Evolutionary conservation across 495 filamentous ascomycete genomes (phyloP).

Genomic region (Hypoxylon lienhwacheense): DNA sequence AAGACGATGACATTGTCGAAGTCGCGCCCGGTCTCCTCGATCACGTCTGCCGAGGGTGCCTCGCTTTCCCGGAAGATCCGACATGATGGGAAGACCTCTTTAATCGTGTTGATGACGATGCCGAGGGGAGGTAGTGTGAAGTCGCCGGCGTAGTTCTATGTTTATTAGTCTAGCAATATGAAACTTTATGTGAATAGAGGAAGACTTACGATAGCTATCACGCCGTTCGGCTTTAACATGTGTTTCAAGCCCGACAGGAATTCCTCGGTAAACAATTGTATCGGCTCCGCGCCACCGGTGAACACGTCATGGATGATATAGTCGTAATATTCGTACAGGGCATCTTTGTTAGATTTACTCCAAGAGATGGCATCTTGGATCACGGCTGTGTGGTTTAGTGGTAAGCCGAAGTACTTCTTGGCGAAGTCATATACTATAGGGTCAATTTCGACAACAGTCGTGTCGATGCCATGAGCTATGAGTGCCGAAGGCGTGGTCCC

Average conservation of each 20-base stretch:
- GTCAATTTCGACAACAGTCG: slow-evolving; percentile 92
- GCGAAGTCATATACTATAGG: slow-evolving; percentile 84
- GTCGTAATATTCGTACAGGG: slow-evolving; percentile 60
- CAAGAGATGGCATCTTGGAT: slow-evolving; percentile 82
- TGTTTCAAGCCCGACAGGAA: slow-evolving; percentile 69
- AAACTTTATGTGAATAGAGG: neutral
- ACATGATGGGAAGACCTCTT: slow-evolving; percentile 72
- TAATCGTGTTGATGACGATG: slow-evolving; percentile 72
- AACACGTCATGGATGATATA: slow-evolving; percentile 99
- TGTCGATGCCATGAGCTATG: slow-evolving; percentile 84
- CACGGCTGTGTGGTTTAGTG: slow-evolving; percentile 72
- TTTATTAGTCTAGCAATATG: slow-evolving; percentile 7
- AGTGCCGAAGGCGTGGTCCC: slow-evolving; percentile 87
- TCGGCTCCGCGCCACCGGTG: slow-evolving; percentile 90
- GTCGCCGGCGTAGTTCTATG: slow-evolving; percentile 95
- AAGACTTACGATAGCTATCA: slow-evolving; percentile 80
- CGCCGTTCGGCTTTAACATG: slow-evolving; percentile 75
- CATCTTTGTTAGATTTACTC: slow-evolving; percentile 55
- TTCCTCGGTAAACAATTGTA: slow-evolving; percentile 81
- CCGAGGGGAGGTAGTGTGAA: slow-evolving; percentile 69
- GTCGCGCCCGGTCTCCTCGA: slow-evolving; percentile 55
- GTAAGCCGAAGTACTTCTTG: slow-evolving; percentile 77
- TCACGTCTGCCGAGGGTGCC: slow-evolving; percentile 47
- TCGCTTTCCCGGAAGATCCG: slow-evolving; percentile 78
- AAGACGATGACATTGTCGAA: slow-evolving; percentile 91